These are phyloP conservation scores for Paulownia fortunei DNA, from an alignment of 257 asterid species.

Conservation along the genomic window DNA sequence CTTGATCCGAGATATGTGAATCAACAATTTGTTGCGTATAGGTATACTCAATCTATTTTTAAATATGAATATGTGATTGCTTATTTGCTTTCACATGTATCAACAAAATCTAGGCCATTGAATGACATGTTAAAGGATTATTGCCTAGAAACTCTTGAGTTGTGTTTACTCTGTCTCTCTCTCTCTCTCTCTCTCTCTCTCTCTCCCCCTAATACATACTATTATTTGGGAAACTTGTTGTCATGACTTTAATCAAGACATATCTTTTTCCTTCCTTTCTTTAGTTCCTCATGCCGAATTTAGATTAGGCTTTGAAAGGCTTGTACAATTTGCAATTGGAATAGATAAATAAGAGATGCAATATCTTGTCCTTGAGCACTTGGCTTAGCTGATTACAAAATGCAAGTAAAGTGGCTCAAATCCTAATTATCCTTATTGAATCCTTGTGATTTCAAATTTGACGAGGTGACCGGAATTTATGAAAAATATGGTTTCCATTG, in stretches of 20 bases:
- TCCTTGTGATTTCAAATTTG: neutral
- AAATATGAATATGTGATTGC: too few species aligned
- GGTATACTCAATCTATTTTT: too few species aligned
- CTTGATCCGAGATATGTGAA: too few species aligned
- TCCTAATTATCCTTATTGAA: constrained; percentile 1
- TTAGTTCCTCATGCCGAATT: constrained; percentile 95
- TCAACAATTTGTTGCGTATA: too few species aligned
- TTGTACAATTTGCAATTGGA: constrained; percentile 90
- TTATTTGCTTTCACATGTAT: too few species aligned
- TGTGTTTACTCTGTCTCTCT: too few species aligned
- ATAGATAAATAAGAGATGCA: constrained; percentile 87
- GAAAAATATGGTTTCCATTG: neutral
- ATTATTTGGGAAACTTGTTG: neutral
- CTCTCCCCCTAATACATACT: too few species aligned
- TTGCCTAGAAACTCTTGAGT: too few species aligned
- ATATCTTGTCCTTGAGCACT: constrained; percentile 94
- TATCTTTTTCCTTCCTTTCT: neutral
- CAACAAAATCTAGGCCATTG: too few species aligned
- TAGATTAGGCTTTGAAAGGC: constrained; percentile 95
- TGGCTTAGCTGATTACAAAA: constrained; percentile 73
- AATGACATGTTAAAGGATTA: too few species aligned
- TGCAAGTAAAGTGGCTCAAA: neutral
- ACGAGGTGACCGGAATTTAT: neutral
- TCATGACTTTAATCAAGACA: neutral
- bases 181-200: too few species aligned